Percentiles rank a stretch among this genome's conserved stretches.
Evolutionary conservation across 495 filamentous ascomycete species (phyloP).

Genomic region (Penicillium roqueforti): DNA sequence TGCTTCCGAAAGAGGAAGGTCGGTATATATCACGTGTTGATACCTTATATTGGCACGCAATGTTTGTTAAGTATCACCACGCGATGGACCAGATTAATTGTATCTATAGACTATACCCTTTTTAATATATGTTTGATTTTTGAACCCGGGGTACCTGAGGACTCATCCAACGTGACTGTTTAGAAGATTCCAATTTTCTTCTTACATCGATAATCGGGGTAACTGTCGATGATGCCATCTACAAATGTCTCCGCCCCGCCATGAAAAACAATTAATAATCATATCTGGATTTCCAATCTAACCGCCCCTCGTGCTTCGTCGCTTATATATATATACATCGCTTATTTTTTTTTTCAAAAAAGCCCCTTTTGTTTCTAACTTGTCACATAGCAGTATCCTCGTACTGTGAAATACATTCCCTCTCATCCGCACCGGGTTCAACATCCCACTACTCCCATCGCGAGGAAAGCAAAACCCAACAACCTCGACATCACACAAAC

Average conservation of each 20-base stretch:
- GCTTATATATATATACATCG: neutral
- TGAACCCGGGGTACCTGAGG: too few species aligned
- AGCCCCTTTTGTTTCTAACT: neutral
- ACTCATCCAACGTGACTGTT: too few species aligned
- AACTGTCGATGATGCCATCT: neutral
- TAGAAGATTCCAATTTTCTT: too few species aligned
- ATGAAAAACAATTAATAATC: neutral
- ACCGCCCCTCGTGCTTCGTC: neutral
- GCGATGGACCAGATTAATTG: neutral
- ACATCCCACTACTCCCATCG: neutral
- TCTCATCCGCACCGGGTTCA: neutral
- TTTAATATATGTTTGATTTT: too few species aligned
- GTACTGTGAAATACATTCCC: neutral
- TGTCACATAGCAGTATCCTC: neutral
- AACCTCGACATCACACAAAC: neutral
- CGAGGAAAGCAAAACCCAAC: neutral
- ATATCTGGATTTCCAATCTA: neutral
- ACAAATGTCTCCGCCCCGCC: neutral
- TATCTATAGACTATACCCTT: neutral
- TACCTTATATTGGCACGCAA: neutral
- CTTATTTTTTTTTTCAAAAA: too few species aligned
- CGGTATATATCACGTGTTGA: neutral
- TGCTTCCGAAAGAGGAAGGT: neutral
- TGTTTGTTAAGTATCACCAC: too few species aligned
- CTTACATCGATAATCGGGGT: neutral